Evolutionary conservation across 768 basidiomycete species (phyloP).

Genomic region (Chiua virens): DNA sequence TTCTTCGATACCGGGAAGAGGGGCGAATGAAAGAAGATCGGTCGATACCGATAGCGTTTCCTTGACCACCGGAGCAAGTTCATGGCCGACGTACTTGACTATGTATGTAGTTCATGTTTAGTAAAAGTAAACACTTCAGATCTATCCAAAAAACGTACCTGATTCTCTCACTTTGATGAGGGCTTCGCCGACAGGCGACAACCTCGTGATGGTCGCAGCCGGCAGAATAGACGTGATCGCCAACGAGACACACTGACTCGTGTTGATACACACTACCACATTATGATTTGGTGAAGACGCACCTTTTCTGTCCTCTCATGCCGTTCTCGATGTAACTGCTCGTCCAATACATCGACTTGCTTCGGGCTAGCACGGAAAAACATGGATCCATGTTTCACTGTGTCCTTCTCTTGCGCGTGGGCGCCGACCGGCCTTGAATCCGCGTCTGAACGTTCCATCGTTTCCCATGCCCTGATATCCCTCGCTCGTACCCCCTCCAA

Average conservation of each 20-base stretch:
- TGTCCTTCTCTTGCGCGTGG: conserved; percentile 16
- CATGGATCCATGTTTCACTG: conserved; percentile 30
- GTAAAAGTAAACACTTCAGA: background rate
- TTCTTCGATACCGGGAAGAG: conserved; percentile 53
- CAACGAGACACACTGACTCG: conserved; percentile 22
- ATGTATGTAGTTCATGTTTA: conserved; percentile 12
- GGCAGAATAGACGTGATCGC: conserved; percentile 30
- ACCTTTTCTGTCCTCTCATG: conserved; percentile 32
- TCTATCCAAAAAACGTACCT: conserved; percentile 2
- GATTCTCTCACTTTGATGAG: conserved; percentile 23
- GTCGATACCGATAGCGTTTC: conserved; percentile 38
- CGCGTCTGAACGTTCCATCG: background rate
- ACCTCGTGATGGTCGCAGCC: conserved; percentile 8
- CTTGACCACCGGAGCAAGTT: conserved; percentile 33
- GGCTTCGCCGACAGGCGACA: conserved; percentile 25
- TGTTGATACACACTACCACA: too few species aligned
- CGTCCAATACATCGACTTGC: conserved; percentile 1
- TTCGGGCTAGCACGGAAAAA: conserved; percentile 25
- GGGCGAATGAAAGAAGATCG: conserved; percentile 46
- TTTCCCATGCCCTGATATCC: background rate
- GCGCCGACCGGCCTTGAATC: background rate
- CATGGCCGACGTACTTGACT: conserved; percentile 34
- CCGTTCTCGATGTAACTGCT: conserved; percentile 14
- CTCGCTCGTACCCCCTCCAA: background rate
- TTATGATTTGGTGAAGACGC: background rate